Conservation (phyloP, 1,284 basidiomycete species). For the Leucoagaricus sp. region DNA sequence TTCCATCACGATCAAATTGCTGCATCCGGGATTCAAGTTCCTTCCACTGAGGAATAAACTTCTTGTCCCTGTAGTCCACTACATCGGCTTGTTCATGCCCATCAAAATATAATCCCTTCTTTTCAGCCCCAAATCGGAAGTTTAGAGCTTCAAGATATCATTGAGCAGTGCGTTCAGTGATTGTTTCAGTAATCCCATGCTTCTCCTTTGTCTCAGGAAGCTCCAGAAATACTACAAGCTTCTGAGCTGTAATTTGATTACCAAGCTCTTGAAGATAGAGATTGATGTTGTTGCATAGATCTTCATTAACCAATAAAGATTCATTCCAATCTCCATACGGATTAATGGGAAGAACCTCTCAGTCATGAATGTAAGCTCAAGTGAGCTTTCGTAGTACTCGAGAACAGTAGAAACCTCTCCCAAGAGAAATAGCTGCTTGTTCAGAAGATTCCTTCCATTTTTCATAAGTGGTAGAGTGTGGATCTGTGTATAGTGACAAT, state of each 20-base stretch:
- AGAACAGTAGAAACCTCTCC: slow-evolving; percentile 20
- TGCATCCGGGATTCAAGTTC: slow-evolving; percentile 15
- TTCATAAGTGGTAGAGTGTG: slow-evolving; percentile 23
- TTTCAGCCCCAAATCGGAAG: slow-evolving; percentile 14
- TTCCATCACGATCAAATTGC: slow-evolving; percentile 25
- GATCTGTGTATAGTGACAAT: slow-evolving; percentile 26
- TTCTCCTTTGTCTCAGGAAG: slow-evolving; percentile 22
- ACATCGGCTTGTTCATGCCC: slow-evolving; percentile 25
- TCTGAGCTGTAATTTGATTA: slow-evolving; percentile 27
- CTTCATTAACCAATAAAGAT: slow-evolving; percentile 29
- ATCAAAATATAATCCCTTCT: slow-evolving; percentile 23
- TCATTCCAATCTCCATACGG: slow-evolving; percentile 32
- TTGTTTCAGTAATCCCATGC: slow-evolving; percentile 25
- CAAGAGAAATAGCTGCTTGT: slow-evolving; percentile 26
- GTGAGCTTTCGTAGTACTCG: slow-evolving; percentile 21
- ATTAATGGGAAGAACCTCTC: slow-evolving; percentile 29
- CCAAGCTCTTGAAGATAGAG: slow-evolving; percentile 31
- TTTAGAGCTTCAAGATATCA: slow-evolving; percentile 22
- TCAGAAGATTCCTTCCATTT: slow-evolving; percentile 28
- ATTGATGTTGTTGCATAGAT: slow-evolving; percentile 28
- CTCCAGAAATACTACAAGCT: slow-evolving; percentile 26
- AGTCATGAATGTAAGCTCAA: slow-evolving; percentile 24
- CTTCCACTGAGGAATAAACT: too few species aligned
- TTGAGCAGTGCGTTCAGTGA: slow-evolving; percentile 25
- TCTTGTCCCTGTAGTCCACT: slow-evolving; percentile 14